phyloP scores from a whole-genome alignment of 495 filamentous ascomycete genomes.

The Delitschia confertaspora region DNA sequence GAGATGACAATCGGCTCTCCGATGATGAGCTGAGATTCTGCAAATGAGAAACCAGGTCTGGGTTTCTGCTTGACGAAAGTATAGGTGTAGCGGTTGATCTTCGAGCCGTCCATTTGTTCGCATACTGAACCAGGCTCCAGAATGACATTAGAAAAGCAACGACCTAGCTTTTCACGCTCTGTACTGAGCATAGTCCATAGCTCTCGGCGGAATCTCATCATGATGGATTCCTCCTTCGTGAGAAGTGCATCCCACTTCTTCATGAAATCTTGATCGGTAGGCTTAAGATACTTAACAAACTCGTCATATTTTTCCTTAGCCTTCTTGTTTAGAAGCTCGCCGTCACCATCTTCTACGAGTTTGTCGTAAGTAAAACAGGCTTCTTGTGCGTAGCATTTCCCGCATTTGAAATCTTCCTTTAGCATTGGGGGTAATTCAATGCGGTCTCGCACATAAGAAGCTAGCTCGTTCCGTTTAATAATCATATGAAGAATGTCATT shows the following conservation, averaged over 20 bases:
- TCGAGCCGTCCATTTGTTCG: slow-evolving; percentile 56
- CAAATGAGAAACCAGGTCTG: slow-evolving; percentile 59
- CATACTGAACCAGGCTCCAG: slow-evolving; percentile 67
- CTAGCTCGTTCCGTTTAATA: slow-evolving; percentile 85
- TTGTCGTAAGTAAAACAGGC: slow-evolving; percentile 93
- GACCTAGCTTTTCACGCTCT: slow-evolving; percentile 77
- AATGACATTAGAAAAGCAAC: slow-evolving; percentile 65
- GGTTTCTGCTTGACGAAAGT: slow-evolving; percentile 61
- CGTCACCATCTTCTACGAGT: slow-evolving; percentile 73
- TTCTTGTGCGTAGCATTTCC: slow-evolving; percentile 75
- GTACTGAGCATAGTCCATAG: slow-evolving; percentile 90
- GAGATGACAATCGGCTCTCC: slow-evolving; percentile 96
- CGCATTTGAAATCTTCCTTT: slow-evolving; percentile 64
- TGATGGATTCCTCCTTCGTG: slow-evolving; percentile 86
- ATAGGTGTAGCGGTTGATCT: slow-evolving; percentile 87
- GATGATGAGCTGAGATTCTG: slow-evolving; percentile 79
- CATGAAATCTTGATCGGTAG: slow-evolving; percentile 71
- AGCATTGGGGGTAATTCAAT: slow-evolving; percentile 78
- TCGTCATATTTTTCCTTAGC: slow-evolving; percentile 67
- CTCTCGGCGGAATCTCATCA: slow-evolving; percentile 73
- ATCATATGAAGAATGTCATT: slow-evolving; percentile 91
- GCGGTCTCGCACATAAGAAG: slow-evolving; percentile 72
- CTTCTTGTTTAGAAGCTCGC: slow-evolving; percentile 57
- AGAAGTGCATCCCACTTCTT: slow-evolving; percentile 87
- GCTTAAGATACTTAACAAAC: slow-evolving; percentile 62